Base-by-base conservation (phyloP, 2,329 filamentous ascomycete genomes). In the Cephalotrichum gorgonifer region DNA sequence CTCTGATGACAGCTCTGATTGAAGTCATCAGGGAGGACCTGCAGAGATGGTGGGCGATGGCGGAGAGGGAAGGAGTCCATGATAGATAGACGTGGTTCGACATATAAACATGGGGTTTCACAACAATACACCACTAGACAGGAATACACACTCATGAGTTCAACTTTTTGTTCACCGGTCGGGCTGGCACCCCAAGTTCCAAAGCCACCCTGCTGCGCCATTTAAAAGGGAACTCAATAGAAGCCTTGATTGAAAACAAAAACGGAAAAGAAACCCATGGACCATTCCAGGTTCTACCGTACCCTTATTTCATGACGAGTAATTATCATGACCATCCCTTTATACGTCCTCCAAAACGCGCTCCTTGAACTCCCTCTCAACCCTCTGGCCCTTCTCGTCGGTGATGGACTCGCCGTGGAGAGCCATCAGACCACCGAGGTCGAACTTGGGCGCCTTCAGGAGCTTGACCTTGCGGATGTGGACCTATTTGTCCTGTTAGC, bases 401-500 rank as follows among this genome's bases (percentile, higher is more conserved):
- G 88, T 90, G 66, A 82, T 85, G 55, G 90, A 94, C 81, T 98
- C 93, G 75, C 93, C 93, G 79, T 98, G 93, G 64, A 98, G 85
- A 72, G 86, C 86, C 73, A 98, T 85, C 62, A 98, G 83, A 63
- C 88, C 86, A 74, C 93, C 93, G 59, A 98, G 86, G 69, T 98
- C 93, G 79, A 98, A 97, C 82, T 98, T 98, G 68, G 93, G 93
- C 59, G 85, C 74, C 85, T 98, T 98, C 63, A 98, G 80, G 62
- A 98, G 87, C 85, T 98, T 98, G 67, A 98, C 91, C 84, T 98
- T 98, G 75, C 93, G 90, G 75, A 98, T 95, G 81, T 98, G 93
- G 66, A 97, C 90, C 90, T 97, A 62, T 9, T n/a, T 55, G 25
- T 28, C 23, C 26, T 11, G 35, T 39, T 39, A 39, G 35, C 35